Base-by-base conservation (phyloP, 805 yeast genomes). In the Kodamaea sagamina region DNA sequence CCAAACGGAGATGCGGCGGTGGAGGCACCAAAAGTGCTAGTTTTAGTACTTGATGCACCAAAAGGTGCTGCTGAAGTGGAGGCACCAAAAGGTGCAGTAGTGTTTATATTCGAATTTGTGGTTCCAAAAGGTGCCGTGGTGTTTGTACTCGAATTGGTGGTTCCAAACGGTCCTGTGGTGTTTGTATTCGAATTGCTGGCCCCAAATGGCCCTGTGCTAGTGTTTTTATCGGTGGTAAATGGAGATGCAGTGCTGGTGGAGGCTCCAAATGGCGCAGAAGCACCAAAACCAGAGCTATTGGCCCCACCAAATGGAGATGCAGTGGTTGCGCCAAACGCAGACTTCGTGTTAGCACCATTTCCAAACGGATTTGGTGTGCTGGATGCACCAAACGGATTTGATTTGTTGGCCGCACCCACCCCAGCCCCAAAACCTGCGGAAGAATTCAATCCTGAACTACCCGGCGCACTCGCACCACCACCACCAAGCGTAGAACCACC, bases 211-310 rank as follows among this genome's bases (percentile, higher is more conserved):
- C n/a, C n/a, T 21, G 42, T 29, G 15, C 27, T 32, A 5, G 38
- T 18, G 29, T 16, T 21, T 12, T 28, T 26, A 15, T 41, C 8
- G 6, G 36, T 8, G 5, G 43, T 44, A 37, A 44, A 47, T 10
- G 47, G 41, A 18, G 47, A 41, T 4, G 37, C 28, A 8, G 19
- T 36, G 36, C 18, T 41, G 10, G 12, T 31, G 8, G 32, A 4
- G 5, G 43, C 12, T 4, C 61, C 61, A 47, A 55, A 59, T 5
- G 54, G 40, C 4, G 61, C 41, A 6, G 29, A n/a, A 10, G 32
- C 32, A 5, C 16, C 34, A 16, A 16, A 32, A 32, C 9, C 21
- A n/a, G 36, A n/a, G 17, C 22, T 13, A 21, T 19, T 29, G 13
- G 42, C 12, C 9, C 26, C 16, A 9, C 47, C 47, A 41, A 45